Percentiles rank a stretch among this genome's conserved stretches.
Conservation (phyloP, 768 basidiomycete species). For the Kwoniella sp. region DNA sequence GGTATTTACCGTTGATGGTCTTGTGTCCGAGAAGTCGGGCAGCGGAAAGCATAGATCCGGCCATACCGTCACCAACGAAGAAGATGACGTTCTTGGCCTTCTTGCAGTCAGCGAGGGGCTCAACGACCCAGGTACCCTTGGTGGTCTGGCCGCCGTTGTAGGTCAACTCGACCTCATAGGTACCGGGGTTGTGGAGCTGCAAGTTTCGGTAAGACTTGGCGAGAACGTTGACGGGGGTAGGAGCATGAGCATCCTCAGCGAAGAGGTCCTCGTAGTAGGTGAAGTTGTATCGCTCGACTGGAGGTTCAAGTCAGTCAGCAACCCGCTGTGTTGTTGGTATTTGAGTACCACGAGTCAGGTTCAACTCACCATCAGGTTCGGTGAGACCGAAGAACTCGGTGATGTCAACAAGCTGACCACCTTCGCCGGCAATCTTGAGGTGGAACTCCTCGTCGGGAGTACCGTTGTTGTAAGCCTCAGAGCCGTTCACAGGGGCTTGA, state of each 20-base stretch:
- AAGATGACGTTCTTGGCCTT: slow-evolving; percentile 57
- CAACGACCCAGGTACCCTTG: slow-evolving; percentile 54
- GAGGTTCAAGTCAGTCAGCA: slow-evolving; percentile 8
- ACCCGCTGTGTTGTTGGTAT: no score
- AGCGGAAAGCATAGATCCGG: slow-evolving; percentile 52
- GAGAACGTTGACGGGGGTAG: slow-evolving; percentile 55
- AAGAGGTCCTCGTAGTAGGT: slow-evolving; percentile 56
- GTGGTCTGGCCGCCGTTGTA: slow-evolving; percentile 55
- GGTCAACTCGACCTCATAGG: slow-evolving; percentile 48
- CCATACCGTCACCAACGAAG: slow-evolving; percentile 53
- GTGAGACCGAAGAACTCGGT: slow-evolving; percentile 48
- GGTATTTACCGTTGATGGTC: slow-evolving; percentile 56
- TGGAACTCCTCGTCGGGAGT: slow-evolving; percentile 47
- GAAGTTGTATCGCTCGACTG: slow-evolving; percentile 48
- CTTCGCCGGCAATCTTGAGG: slow-evolving; percentile 50
- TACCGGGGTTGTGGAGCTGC: slow-evolving; percentile 54
- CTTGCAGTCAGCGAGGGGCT: slow-evolving; percentile 35
- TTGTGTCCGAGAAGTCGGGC: slow-evolving; percentile 58
- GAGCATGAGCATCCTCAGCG: slow-evolving; percentile 43
- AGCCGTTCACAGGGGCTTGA: slow-evolving; percentile 57
- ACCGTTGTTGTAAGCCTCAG: slow-evolving; percentile 56
- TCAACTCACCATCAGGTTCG: slow-evolving; percentile 35
- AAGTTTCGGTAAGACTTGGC: slow-evolving; percentile 56
- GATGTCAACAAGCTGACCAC: slow-evolving; percentile 36
- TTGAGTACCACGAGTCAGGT: no score